Base-by-base conservation (phyloP, 768 basidiomycete species). In the Lactarius pseudohatsudake region DNA sequence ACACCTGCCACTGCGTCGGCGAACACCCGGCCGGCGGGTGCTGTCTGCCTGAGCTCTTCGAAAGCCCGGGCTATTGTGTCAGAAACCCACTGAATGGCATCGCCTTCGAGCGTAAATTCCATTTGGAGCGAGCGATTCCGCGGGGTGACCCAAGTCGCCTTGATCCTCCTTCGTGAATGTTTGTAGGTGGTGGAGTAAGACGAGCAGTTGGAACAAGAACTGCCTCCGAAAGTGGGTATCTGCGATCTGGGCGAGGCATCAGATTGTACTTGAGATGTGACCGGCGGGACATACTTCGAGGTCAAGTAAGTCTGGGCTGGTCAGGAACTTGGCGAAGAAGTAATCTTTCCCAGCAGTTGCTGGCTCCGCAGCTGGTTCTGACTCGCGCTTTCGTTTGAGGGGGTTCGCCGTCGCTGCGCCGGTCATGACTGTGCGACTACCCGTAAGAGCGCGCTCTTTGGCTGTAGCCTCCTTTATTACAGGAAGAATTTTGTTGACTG, bases 211-310 rank as follows among this genome's bases (percentile, higher is more conserved):
- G 74, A 96, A 88, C 22, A 96, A 81, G 76, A 95, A 87, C 77
- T 96, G 95, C 18, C 93, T 87, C n/a, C 94, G 90, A 80, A 97
- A 97, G 72, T 91, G 86, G 0, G 91, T 91, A 72, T 96, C 94
- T 26, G 93, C 90, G 61, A 96, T 85, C 94, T 95, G 73, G 8
- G 68, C 58, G 54, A 36, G 28, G 18, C 28, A 9, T 13, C 15
- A 50, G 38, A 20, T 40, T 30, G n/a, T 28, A 20, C 26, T 65
- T 18, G 53, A 50, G 26, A 15, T 1, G 47, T 22, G 6, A 47
- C 13, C 45, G 22, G 26, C 10, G 22, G 16, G 30, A 72, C 81
- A 59, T 59, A 94, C 94, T 83, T 97, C 94, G 57, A 95, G 86
- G 60, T 91, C 93, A 18, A 95, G 80, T 26, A 97, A 79, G 63